Evolutionary conservation across 225 moss, liverwort and hornwort genomes (phyloP), one percentile per base, ranked within the genome.

Genomic region (Pseudisothecium myosuroides): DNA sequence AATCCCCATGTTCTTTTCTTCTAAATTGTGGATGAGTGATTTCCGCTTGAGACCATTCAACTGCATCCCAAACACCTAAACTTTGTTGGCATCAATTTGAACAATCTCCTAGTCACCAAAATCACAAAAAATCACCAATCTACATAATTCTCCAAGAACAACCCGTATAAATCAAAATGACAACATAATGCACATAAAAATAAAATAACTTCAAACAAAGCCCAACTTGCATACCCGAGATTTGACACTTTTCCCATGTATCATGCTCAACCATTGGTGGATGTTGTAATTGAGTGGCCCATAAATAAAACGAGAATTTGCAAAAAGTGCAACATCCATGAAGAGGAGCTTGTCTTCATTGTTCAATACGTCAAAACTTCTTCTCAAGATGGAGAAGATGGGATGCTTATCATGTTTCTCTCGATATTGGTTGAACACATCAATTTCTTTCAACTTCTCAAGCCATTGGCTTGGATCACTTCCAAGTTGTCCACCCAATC

Each of bases 1-100:
- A 76, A 76, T 54, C 14, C 1, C 2, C 0, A 0, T 3, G 1
- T 0, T 3, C 3, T 1, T 2, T 22, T 23, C 36, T 9, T 14
- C 54, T 0, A 54, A 14, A 36, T 0, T 54, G 0, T 14, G 2
- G 6, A 52, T 54, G 4, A 76, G 22, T 36, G 76, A 76, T 15
- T 76, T 54, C 2, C 1, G 14, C 36, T 76, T 54, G 0, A 76
- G 8, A 54, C 54, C 36, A 36, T 54, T 54, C 22, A 76, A 52
- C 1, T 54, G 7, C 76, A 72, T 14, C 8, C 27, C 8, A 43
- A 8, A 26, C 21, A 11, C 6, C 2, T 37, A 43, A 43, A 9
- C 3, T 16, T 43, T 5, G 2, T 27, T 23, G 2, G 9, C 3
- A 76, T 23, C 1, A 36, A 0, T 1, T 52, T 23, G 1, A 36